These are phyloP conservation scores for Terfezia boudieri DNA, from an alignment of 495 filamentous ascomycete genomes.

Conservation along the genomic window DNA sequence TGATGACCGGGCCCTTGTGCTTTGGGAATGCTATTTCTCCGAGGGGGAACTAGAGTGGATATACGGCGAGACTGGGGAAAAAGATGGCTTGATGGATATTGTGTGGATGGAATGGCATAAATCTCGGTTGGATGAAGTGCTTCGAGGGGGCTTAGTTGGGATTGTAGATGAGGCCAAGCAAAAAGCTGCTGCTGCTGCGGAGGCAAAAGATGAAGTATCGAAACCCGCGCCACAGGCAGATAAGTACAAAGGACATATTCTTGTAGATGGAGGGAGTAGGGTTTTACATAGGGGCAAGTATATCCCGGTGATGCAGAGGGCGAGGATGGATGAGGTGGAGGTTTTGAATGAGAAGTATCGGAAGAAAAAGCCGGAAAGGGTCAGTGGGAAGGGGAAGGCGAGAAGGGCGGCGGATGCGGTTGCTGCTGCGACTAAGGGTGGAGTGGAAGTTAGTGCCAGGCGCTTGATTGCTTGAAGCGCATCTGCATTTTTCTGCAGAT, in stretches of 20 bases:
- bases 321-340: slow-evolving; percentile 37
- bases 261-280: slow-evolving; percentile 32
- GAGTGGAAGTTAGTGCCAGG: slow-evolving; percentile 19
- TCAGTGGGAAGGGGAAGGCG: slow-evolving; percentile 23
- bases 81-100: slow-evolving; percentile 47
- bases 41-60: slow-evolving; percentile 58
- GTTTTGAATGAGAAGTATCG: slow-evolving; percentile 60
- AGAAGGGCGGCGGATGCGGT: slow-evolving; percentile 13
- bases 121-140: slow-evolving; percentile 69
- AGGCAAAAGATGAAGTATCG: slow-evolving; percentile 21
- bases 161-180: slow-evolving; percentile 6
- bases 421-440: slow-evolving; percentile 11
- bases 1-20: slow-evolving; percentile 61
- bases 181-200: slow-evolving; percentile 22
- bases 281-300: slow-evolving; percentile 42
- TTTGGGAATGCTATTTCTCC: slow-evolving; percentile 91
- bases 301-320: slow-evolving; percentile 43
- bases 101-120: slow-evolving; percentile 66
- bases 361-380: slow-evolving; percentile 28
- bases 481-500: too few species aligned
- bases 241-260: not conserved
- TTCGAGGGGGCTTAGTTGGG: slow-evolving; percentile 46
- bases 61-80: slow-evolving; percentile 29
- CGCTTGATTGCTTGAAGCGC: slow-evolving; percentile 9
- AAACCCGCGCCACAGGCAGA: not conserved